phyloP scores from a whole-genome alignment of 2,329 filamentous ascomycete species.

The Ascochyta koolunga region DNA sequence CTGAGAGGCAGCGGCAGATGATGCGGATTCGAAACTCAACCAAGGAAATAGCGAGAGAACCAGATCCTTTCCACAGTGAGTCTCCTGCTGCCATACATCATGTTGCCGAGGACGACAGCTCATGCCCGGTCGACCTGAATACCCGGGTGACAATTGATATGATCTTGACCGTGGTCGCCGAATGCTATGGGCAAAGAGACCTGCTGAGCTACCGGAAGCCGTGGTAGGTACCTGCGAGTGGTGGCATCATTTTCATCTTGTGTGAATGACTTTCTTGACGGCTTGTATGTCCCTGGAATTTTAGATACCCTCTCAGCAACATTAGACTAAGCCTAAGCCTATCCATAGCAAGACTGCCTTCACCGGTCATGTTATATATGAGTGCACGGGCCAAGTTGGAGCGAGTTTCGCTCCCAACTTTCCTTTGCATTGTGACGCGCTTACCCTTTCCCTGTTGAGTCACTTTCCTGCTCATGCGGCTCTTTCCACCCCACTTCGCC shows the following conservation, averaged over 20 bases:
- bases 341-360: background rate
- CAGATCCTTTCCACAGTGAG: background rate
- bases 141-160: conserved; percentile 80
- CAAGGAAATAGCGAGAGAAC: background rate
- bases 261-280: background rate
- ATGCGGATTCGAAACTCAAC: conserved; percentile 16
- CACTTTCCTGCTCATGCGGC: conserved; percentile 38
- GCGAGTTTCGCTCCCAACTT: conserved; percentile 8
- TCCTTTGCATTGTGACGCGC: conserved; percentile 21
- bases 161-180: conserved; percentile 86
- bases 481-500: conserved; percentile 39
- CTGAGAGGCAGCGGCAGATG: conserved; percentile 29
- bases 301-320: background rate
- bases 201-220: conserved; percentile 73
- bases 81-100: background rate
- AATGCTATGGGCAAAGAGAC: conserved; percentile 89
- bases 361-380: background rate
- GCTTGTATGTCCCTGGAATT: background rate
- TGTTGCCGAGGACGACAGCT: background rate
- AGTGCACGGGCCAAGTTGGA: conserved; percentile 12
- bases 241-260: background rate
- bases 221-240: conserved; percentile 21
- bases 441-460: conserved; percentile 33
- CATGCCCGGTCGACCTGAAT: conserved; percentile 53
- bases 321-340: background rate